A percentile compares a stretch with the other conserved stretches of the same genome.
Evolutionary conservation across 257 asterid species (phyloP).

Genomic region (Solanum ossicruentum): DNA sequence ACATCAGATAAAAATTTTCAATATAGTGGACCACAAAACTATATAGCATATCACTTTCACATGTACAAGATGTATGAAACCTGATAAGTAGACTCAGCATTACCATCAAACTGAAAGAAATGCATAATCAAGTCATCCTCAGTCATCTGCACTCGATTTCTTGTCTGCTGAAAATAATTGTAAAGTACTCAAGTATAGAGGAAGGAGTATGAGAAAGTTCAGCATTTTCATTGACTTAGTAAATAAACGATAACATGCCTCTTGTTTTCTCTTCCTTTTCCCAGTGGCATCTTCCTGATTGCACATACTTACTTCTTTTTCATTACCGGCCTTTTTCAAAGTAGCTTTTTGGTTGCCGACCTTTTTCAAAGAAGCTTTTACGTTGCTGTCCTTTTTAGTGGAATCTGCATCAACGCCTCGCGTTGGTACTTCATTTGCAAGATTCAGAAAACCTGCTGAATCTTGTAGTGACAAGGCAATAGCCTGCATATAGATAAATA

Average conservation of each 20-base stretch:
- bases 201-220: conserved; percentile 2
- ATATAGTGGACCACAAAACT: background rate
- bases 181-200: background rate
- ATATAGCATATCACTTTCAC: background rate
- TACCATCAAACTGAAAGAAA: conserved; percentile 94
- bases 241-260: conserved; percentile 31
- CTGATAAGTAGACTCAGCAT: conserved; percentile 4
- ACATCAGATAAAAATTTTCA: background rate
- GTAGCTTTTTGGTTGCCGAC: conserved; percentile 1
- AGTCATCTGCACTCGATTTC: conserved; percentile 72
- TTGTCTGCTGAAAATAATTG: conserved; percentile 26
- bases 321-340: background rate
- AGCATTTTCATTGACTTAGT: background rate
- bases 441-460: conserved; percentile 23
- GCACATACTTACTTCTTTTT: conserved; percentile 11
- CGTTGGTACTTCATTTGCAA: conserved; percentile 13
- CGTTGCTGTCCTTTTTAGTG: background rate
- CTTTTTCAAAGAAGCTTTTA: background rate
- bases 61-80: background rate
- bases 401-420: conserved; percentile 8
- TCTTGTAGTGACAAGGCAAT: conserved; percentile 78
- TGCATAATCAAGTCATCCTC: conserved; percentile 77
- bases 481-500: conserved; percentile 38
- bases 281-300: conserved; percentile 25
- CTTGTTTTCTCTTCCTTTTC: conserved; percentile 53